Conservation (phyloP, 1,284 basidiomycete species). For the Marasmius tenuissimus region DNA sequence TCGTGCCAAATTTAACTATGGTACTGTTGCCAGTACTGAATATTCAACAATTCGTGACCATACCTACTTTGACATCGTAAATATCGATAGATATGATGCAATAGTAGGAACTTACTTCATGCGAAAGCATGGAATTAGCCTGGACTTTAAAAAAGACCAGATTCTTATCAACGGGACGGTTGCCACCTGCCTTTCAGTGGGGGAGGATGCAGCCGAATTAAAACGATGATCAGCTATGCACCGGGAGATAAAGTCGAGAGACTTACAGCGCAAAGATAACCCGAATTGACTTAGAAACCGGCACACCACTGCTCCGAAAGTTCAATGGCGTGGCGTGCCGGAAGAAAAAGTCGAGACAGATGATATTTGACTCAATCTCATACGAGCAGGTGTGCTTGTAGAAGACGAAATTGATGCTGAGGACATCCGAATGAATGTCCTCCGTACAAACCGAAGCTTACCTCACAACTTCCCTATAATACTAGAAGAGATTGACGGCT, state of each 20-base stretch:
- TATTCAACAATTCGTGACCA: constrained; percentile 20
- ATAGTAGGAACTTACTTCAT: constrained; percentile 31
- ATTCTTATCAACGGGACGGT: constrained; percentile 10
- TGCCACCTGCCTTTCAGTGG: constrained; percentile 9
- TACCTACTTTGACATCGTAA: constrained; percentile 27
- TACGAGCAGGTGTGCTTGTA: neutral
- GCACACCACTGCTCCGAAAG: neutral
- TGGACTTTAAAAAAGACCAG: constrained; percentile 24
- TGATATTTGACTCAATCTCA: neutral
- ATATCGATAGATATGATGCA: constrained; percentile 30
- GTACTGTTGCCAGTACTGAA: neutral
- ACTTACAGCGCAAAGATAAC: neutral
- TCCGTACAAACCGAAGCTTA: neutral
- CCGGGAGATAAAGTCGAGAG: neutral
- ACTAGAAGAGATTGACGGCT: neutral
- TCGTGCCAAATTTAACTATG: constrained; percentile 13
- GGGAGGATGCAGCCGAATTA: constrained; percentile 12
- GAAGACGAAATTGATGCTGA: neutral
- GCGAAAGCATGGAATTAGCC: constrained; percentile 16
- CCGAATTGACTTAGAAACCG: neutral
- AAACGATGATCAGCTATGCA: constrained; percentile 5
- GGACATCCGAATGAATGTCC: neutral
- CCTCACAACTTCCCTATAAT: constrained; percentile 1
- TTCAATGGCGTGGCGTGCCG: too few species aligned
- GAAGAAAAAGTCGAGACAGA: too few species aligned